Conservation (phyloP, 2,329 filamentous ascomycete species). For the Zasmidium cellare region DNA sequence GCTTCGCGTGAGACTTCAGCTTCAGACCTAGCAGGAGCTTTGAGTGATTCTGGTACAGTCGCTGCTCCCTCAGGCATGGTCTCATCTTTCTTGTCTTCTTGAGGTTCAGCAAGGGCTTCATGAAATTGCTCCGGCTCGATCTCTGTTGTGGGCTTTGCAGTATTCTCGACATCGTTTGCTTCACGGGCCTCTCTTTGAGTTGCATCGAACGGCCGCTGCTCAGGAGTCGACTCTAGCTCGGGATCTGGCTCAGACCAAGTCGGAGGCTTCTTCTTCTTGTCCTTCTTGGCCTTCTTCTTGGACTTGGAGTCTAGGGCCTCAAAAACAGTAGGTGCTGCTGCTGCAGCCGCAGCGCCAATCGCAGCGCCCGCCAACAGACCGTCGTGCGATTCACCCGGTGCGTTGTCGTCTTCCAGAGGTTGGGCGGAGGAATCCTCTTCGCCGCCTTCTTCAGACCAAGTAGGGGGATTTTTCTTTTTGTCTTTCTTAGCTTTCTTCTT, state of each 20-base stretch:
- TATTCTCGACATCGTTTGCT: background rate
- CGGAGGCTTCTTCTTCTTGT: slow-evolving; percentile 11
- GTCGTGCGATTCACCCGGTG: background rate
- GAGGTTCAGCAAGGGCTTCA: too few relatives aligned
- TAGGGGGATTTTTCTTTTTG: slow-evolving; percentile 10
- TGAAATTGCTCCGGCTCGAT: background rate
- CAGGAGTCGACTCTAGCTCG: background rate
- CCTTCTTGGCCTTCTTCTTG: slow-evolving; percentile 32
- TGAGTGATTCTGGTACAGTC: too few relatives aligned
- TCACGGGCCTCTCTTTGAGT: slow-evolving; percentile 1
- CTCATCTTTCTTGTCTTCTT: too few relatives aligned
- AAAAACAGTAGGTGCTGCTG: background rate
- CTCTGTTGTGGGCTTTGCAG: background rate
- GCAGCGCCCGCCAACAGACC: background rate
- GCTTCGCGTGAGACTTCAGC: background rate
- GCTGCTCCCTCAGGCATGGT: too few relatives aligned
- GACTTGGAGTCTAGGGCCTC: slow-evolving; percentile 1
- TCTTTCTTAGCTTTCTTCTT: slow-evolving; percentile 32
- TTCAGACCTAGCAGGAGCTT: too few relatives aligned
- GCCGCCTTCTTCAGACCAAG: slow-evolving; percentile 10
- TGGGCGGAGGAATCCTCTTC: background rate
- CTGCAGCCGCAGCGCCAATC: background rate
- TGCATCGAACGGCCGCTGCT: background rate
- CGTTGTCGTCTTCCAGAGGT: background rate
- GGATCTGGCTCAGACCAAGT: slow-evolving; percentile 12